These are phyloP conservation scores for Cylindricascospora bacillispora DNA, from an alignment of 1,139 yeast genomes.

Conservation along the genomic window DNA sequence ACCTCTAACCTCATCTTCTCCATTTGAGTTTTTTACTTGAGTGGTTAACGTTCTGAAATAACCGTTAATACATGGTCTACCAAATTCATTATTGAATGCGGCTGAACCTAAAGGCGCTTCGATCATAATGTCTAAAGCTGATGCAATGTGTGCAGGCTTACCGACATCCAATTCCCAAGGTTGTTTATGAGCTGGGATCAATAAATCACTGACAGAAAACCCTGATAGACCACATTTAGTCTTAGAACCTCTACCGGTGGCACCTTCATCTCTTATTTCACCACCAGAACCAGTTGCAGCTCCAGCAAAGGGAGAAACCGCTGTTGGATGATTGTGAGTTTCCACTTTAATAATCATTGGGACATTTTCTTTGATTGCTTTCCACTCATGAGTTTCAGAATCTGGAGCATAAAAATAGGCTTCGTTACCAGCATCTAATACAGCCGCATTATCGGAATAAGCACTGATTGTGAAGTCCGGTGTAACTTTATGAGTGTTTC, in stretches of 20 bases:
- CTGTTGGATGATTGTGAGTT: conserved; percentile 98
- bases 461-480: conserved; percentile 86
- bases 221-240: conserved; percentile 96
- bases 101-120: conserved; percentile 98
- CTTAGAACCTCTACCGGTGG: conserved; percentile 96
- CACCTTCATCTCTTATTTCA: conserved; percentile 99
- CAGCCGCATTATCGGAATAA: conserved; percentile 98
- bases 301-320: conserved; percentile 97
- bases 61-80: conserved; percentile 95
- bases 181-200: conserved; percentile 73
- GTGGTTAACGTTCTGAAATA: conserved; percentile 93
- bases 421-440: conserved; percentile 63
- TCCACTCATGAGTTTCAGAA: conserved; percentile 58
- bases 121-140: conserved; percentile 86
- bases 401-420: conserved; percentile 75
- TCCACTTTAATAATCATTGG: conserved; percentile 92
- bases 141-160: conserved; percentile 85
- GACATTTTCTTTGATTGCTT: conserved; percentile 59
- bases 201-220: conserved; percentile 79
- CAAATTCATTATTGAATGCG: conserved; percentile 96
- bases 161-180: conserved; percentile 92
- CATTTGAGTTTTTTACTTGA: conserved; percentile 46
- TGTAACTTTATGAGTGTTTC: conserved; percentile 75
- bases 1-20: conserved; percentile 72
- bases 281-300: conserved; percentile 99